Evolutionary conservation across 2,329 filamentous ascomycete species (phyloP).

Genomic region (Akanthomyces lecanii): DNA sequence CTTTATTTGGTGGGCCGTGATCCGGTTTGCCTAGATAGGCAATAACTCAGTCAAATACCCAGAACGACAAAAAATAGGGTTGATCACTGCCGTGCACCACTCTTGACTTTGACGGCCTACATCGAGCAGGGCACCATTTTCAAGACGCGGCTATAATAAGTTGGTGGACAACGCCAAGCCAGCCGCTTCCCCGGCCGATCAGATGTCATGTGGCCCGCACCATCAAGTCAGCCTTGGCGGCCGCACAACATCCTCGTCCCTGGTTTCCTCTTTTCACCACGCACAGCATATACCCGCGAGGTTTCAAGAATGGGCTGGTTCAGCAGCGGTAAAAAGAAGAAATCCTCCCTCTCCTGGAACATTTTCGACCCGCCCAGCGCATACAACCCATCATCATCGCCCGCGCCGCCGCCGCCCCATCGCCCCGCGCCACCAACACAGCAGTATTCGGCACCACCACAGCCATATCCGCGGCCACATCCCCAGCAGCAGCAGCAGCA

Average conservation of each 20-base stretch:
- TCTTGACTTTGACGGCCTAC: too few relatives aligned
- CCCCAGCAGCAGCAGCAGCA: neutral
- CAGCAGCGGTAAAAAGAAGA: constrained; percentile 5
- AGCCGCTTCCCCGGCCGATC: constrained; percentile 5
- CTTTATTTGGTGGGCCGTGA: neutral
- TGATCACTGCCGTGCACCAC: too few relatives aligned
- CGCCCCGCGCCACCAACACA: neutral
- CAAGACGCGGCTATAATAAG: neutral
- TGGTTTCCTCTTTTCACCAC: neutral
- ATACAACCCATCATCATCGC: constrained; percentile 18
- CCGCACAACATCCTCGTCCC: neutral
- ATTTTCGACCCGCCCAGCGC: constrained; percentile 18
- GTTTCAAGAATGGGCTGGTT: constrained; percentile 10
- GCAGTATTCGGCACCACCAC: constrained; percentile 13
- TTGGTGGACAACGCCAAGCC: neutral
- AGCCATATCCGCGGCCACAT: neutral
- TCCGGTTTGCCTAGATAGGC: neutral
- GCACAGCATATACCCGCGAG: neutral
- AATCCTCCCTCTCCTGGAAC: constrained; percentile 4
- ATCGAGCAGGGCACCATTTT: too few relatives aligned
- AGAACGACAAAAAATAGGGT: too few relatives aligned
- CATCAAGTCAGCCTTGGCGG: neutral
- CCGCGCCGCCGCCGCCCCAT: neutral
- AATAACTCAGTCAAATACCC: too few relatives aligned
- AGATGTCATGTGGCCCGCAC: constrained; percentile 3